These are phyloP conservation scores for Gentiana straminea DNA, from an alignment of 257 asterid genomes.

Conservation along the genomic window DNA sequence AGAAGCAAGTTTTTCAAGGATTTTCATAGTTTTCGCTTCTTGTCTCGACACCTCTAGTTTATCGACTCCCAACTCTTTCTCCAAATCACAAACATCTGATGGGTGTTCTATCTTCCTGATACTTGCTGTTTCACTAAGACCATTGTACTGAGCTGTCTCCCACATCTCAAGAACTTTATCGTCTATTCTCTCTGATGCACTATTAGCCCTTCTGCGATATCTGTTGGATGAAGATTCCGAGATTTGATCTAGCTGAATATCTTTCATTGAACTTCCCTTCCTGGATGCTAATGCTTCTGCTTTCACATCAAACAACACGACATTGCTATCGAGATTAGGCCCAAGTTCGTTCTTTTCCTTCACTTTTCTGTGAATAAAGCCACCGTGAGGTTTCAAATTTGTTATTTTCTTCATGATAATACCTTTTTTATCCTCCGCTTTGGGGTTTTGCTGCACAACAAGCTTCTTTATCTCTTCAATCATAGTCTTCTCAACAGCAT, in stretches of 20 bases:
- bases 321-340: conserved; percentile 22
- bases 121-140: conserved; percentile 22
- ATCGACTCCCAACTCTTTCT: conserved; percentile 60
- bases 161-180: conserved; percentile 81
- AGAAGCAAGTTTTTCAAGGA: conserved; percentile 49
- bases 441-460: conserved; percentile 16
- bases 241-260: conserved; percentile 79
- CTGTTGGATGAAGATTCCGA: conserved; percentile 33
- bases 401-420: conserved; percentile 25
- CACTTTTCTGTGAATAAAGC: conserved; percentile 16
- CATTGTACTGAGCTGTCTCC: conserved; percentile 51
- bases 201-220: conserved; percentile 22
- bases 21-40: conserved; percentile 30
- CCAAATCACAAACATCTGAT: conserved; percentile 60
- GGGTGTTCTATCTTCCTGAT: conserved; percentile 29
- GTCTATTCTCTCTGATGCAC: conserved; percentile 25
- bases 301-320: conserved; percentile 34
- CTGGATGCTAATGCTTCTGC: conserved; percentile 32
- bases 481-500: conserved; percentile 37
- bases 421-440: conserved; percentile 9
- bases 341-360: conserved; percentile 23
- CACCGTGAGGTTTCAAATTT: conserved; percentile 27
- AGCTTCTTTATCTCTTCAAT: conserved; percentile 33
- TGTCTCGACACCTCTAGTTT: conserved; percentile 38
- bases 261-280: conserved; percentile 54